These are phyloP conservation scores for Cubamyces lactineus DNA, from an alignment of 768 basidiomycete species.

Conservation along the genomic window DNA sequence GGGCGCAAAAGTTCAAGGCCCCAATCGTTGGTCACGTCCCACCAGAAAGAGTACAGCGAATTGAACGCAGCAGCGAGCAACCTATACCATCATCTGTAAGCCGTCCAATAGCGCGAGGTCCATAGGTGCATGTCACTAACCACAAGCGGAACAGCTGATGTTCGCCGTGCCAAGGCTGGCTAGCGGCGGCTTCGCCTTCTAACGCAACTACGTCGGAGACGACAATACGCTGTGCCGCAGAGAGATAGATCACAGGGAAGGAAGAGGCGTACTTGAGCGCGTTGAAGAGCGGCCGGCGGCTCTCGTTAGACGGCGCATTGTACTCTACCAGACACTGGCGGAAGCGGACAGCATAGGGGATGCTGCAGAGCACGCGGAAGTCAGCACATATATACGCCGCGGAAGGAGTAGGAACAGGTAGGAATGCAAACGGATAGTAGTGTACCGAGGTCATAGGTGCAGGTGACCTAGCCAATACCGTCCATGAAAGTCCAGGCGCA, in stretches of 20 bases:
- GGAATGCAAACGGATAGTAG: neutral
- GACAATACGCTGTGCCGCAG: conserved; percentile 83
- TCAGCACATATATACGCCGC: neutral
- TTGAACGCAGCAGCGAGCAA: conserved; percentile 83
- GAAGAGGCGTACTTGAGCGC: conserved; percentile 96
- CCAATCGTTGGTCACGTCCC: conserved; percentile 99
- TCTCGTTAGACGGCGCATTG: conserved; percentile 60
- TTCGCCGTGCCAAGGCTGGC: conserved; percentile 71
- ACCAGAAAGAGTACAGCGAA: conserved; percentile 96
- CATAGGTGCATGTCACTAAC: conserved; percentile 44
- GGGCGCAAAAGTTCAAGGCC: conserved; percentile 72
- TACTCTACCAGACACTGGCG: conserved; percentile 95
- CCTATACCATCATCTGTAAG: conserved; percentile 49
- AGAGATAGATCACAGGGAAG: conserved; percentile 94
- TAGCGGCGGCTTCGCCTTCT: conserved; percentile 47
- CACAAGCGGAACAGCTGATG: conserved; percentile 83
- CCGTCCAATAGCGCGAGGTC: conserved; percentile 1
- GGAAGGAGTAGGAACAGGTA: conserved; percentile 5
- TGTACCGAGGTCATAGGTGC: neutral
- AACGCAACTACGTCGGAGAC: conserved; percentile 57
- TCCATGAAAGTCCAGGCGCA: neutral
- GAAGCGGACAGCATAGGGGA: conserved; percentile 90
- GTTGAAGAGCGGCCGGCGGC: conserved; percentile 79
- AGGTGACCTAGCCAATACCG: conserved; percentile 4
- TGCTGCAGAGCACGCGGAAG: conserved; percentile 44